These are phyloP conservation scores for Gossypium thurberi DNA, from an alignment of 345 rosid species.

Conservation along the genomic window DNA sequence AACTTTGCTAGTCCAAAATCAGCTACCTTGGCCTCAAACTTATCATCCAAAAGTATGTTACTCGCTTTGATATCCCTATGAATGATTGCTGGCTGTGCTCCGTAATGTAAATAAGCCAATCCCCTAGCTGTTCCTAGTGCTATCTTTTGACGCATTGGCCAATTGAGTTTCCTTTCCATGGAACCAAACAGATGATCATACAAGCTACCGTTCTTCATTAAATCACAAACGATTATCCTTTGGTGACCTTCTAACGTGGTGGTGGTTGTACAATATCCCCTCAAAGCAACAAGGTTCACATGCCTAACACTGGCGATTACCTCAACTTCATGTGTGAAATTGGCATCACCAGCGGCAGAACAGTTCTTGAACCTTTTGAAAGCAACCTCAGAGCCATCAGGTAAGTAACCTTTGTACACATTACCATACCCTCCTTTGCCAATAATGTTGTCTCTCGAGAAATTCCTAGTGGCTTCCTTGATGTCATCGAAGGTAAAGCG, in stretches of 20 bases:
- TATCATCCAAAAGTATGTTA: conserved; percentile 82
- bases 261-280: conserved; percentile 86
- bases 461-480: conserved; percentile 64
- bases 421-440: conserved; percentile 95
- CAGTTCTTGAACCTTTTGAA: conserved; percentile 89
- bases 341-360: conserved; percentile 64
- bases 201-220: conserved; percentile 72
- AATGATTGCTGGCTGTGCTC: conserved; percentile 71
- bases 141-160: conserved; percentile 77
- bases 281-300: conserved; percentile 71
- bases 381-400: conserved; percentile 72
- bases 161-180: conserved; percentile 40
- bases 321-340: conserved; percentile 73
- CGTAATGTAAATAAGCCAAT: conserved; percentile 75
- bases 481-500: conserved; percentile 67
- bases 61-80: conserved; percentile 88
- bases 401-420: conserved; percentile 60
- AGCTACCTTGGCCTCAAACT: conserved; percentile 70
- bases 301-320: conserved; percentile 87
- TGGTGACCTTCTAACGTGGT: conserved; percentile 79
- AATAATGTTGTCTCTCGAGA: conserved; percentile 60
- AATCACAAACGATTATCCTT: conserved; percentile 85
- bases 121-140: conserved; percentile 87
- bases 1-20: conserved; percentile 91
- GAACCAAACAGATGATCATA: conserved; percentile 74